phyloP scores from a whole-genome alignment of 2,329 filamentous ascomycete genomes.

The Epichloe coenophiala region DNA sequence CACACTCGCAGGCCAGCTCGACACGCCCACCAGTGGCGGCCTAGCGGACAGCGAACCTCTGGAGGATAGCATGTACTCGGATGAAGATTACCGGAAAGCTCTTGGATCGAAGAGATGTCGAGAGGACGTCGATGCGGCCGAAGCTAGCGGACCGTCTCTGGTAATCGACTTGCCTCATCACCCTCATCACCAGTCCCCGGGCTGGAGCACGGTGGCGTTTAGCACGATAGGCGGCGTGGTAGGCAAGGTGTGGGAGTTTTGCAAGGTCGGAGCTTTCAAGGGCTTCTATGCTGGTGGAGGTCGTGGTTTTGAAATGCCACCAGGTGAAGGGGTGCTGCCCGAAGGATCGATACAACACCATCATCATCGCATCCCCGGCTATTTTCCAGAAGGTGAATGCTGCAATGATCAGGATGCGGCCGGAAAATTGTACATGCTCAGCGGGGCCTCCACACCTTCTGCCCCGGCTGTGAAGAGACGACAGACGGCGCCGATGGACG shows the following conservation, averaged over 20 bases:
- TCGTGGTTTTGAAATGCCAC: slow-evolving; percentile 46
- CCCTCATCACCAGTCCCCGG: slow-evolving; percentile 17
- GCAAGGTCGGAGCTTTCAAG: slow-evolving; percentile 57
- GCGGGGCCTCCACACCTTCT: slow-evolving; percentile 27
- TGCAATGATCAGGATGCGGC: slow-evolving; percentile 6
- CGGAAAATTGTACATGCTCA: slow-evolving; percentile 16
- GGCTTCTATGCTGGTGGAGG: slow-evolving; percentile 84
- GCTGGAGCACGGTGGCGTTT: slow-evolving; percentile 47
- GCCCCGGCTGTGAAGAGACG: slow-evolving; percentile 37
- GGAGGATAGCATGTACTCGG: slow-evolving; percentile 43
- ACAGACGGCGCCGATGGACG: slow-evolving; percentile 38
- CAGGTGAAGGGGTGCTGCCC: slow-evolving; percentile 14
- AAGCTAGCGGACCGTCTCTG: slow-evolving; percentile 16
- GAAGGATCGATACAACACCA: slow-evolving; percentile 6
- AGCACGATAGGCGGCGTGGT: slow-evolving; percentile 52
- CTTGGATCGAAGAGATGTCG: slow-evolving; percentile 33
- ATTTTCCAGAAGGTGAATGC: slow-evolving; percentile 20
- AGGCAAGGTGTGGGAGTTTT: slow-evolving; percentile 77
- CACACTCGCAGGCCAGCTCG: slow-evolving; percentile 39
- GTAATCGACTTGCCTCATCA: slow-evolving; percentile 19
- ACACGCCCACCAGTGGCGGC: slow-evolving; percentile 27
- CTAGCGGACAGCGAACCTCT: slow-evolving; percentile 21
- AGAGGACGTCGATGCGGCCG: slow-evolving; percentile 23
- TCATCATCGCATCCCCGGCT: slow-evolving; percentile 14
- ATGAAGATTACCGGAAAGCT: slow-evolving; percentile 39